Evolutionary conservation across 2,329 filamentous ascomycete species (phyloP).

Genomic region (Botrytis aclada): DNA sequence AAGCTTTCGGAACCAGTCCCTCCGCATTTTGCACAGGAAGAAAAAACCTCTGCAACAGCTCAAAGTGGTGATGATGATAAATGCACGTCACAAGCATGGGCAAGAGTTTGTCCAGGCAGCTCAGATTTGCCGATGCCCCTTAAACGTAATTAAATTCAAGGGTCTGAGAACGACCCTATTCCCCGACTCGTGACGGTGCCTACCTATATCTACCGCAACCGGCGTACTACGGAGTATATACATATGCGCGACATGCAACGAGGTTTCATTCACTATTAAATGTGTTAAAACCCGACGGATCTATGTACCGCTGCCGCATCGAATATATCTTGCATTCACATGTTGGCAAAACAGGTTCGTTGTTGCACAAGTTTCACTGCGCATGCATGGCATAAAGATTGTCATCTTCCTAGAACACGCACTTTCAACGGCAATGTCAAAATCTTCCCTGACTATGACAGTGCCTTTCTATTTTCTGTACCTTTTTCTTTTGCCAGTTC

Average conservation of each 20-base stretch:
- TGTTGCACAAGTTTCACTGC: background rate
- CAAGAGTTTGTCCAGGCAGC: background rate
- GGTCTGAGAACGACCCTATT: background rate
- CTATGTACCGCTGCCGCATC: background rate
- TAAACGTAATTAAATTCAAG: background rate
- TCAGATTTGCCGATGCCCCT: background rate
- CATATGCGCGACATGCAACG: slow-evolving; percentile 6
- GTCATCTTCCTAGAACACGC: background rate
- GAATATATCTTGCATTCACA: background rate
- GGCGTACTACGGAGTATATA: background rate
- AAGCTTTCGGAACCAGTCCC: slow-evolving; percentile 1
- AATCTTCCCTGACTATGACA: background rate
- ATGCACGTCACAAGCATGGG: background rate
- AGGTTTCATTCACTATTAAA: background rate
- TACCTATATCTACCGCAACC: background rate
- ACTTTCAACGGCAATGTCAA: background rate
- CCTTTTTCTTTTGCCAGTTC: background rate
- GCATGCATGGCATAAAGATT: background rate
- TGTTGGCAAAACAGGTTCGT: background rate
- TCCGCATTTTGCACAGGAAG: background rate
- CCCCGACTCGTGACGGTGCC: background rate
- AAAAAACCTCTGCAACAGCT: background rate
- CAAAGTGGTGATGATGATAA: background rate
- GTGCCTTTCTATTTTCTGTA: background rate
- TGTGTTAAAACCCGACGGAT: background rate